Evolutionary conservation across 2,329 filamentous ascomycete genomes (phyloP), one percentile per base, ranked within the genome.

Genomic region (Botrytis fragariae): DNA sequence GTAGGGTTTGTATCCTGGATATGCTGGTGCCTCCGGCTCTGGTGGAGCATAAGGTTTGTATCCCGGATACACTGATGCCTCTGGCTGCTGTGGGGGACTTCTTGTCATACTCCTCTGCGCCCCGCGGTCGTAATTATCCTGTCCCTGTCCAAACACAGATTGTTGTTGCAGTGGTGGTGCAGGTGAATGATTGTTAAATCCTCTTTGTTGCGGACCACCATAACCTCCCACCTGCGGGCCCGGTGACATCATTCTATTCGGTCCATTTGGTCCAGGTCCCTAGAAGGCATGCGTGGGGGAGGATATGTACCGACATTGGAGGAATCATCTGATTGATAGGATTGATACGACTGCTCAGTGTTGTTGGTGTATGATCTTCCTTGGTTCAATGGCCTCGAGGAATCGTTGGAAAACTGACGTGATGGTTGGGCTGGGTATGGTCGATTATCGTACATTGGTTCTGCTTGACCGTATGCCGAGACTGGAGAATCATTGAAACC

Each of bases 331-430:
- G 68, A 45, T 42, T 63, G 60, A 25, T 73, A 44, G 32, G 67
- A 22, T 63, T 70, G 72, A 45, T 73, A 73, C 59, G 71, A 51
- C 68, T 25, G 73, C 63, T 37, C 70, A 59, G 60, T 72, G 61
- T 32, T 54, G 59, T 73, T 76, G 1, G 76, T 74, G 64, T 78
- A 78, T 72, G 78, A 77, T 59, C 77, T 73, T 48, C 73, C 76
- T 51, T 76, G 72, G 60, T 74, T 77, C 29, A 77, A 48, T 29
- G 78, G 74, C 12, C 76, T 72, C 20, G 74, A 64, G 12, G 78
- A 77, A 32, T 77, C 77, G n/a, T 69, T 70, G 8, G 78, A 78
- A 42, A 77, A 79, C 68, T 79, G 77, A 37, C 76, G 75, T 45
- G 73, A 69, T 42, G 77, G 75, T 68, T 73, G 72, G 35, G 73